These are phyloP conservation scores for Alternaria atra DNA, from an alignment of 2,329 filamentous ascomycete species.

Conservation along the genomic window DNA sequence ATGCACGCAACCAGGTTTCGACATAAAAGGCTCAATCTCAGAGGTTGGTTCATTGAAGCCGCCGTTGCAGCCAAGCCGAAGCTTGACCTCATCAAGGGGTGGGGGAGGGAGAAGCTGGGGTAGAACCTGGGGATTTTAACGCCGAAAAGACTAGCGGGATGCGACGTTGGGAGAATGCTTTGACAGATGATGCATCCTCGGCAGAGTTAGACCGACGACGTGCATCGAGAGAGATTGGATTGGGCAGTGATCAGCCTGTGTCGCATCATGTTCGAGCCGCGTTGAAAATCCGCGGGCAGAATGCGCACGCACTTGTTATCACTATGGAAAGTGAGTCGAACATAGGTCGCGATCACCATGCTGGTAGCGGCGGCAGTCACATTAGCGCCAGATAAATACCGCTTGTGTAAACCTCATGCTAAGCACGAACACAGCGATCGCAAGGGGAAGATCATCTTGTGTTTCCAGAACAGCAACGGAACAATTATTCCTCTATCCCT, in stretches of 20 bases:
- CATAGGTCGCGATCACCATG: background rate
- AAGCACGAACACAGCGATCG: background rate
- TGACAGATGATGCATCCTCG: slow-evolving; percentile 21
- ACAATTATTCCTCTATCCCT: slow-evolving; percentile 15
- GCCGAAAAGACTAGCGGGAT: slow-evolving; percentile 9
- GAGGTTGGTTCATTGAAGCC: slow-evolving; percentile 14
- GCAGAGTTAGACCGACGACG: slow-evolving; percentile 26
- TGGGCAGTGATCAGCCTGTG: slow-evolving; percentile 16
- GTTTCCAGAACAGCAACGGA: background rate
- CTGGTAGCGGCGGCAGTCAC: slow-evolving; percentile 1
- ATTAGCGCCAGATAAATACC: slow-evolving; percentile 5
- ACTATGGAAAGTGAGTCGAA: slow-evolving; percentile 7
- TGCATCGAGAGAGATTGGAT: background rate
- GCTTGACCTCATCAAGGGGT: slow-evolving; percentile 22
- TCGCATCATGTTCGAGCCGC: background rate
- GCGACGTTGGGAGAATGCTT: slow-evolving; percentile 19
- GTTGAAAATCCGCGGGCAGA: background rate
- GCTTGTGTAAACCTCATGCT: background rate
- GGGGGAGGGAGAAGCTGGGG: slow-evolving; percentile 31
- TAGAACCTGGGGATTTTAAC: slow-evolving; percentile 28
- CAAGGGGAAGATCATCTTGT: background rate
- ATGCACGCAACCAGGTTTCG: slow-evolving; percentile 16
- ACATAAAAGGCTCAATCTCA: slow-evolving; percentile 14
- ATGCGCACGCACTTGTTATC: background rate
- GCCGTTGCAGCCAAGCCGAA: slow-evolving; percentile 26